Evolutionary conservation across 768 basidiomycete genomes (phyloP).

Genomic region (Russula brevipes): DNA sequence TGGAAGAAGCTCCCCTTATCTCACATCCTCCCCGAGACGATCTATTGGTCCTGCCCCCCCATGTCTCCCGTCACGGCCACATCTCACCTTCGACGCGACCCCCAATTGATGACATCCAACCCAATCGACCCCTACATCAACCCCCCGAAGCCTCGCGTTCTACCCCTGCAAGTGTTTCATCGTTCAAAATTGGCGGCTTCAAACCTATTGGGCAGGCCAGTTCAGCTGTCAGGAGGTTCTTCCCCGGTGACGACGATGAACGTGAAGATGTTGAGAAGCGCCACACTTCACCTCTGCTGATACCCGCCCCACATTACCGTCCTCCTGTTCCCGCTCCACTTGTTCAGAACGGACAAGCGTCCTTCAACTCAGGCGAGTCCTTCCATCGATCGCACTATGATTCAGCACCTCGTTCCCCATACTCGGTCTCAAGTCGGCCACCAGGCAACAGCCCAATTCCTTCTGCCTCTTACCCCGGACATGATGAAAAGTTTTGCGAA

Average conservation of each 20-base stretch:
- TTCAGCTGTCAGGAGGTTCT: conserved; percentile 68
- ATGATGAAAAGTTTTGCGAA: conserved; percentile 3
- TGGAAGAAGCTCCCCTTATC: neutral
- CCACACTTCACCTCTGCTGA: conserved; percentile 14
- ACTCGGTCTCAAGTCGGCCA: conserved; percentile 6
- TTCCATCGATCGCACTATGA: conserved; percentile 19
- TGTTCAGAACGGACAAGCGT: conserved; percentile 15
- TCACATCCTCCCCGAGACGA: conserved; percentile 10
- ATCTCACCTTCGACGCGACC: neutral
- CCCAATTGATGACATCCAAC: conserved; percentile 8
- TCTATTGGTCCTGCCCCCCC: conserved; percentile 5
- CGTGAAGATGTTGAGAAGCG: conserved; percentile 29
- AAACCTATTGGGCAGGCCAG: conserved; percentile 57
- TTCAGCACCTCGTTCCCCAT: conserved; percentile 18
- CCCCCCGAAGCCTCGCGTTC: conserved; percentile 5
- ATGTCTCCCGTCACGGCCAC: conserved; percentile 14
- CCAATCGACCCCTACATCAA: conserved; percentile 13
- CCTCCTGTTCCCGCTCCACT: conserved; percentile 20
- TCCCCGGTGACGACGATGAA: conserved; percentile 75
- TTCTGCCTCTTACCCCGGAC: conserved; percentile 8
- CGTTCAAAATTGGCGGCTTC: conserved; percentile 48
- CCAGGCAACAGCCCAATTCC: conserved; percentile 17
- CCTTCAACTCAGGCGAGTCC: conserved; percentile 13
- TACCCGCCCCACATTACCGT: conserved; percentile 18
- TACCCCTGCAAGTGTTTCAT: conserved; percentile 1